Conservation (phyloP, 2,329 filamentous ascomycete species). For the Phialocephala sp. region DNA sequence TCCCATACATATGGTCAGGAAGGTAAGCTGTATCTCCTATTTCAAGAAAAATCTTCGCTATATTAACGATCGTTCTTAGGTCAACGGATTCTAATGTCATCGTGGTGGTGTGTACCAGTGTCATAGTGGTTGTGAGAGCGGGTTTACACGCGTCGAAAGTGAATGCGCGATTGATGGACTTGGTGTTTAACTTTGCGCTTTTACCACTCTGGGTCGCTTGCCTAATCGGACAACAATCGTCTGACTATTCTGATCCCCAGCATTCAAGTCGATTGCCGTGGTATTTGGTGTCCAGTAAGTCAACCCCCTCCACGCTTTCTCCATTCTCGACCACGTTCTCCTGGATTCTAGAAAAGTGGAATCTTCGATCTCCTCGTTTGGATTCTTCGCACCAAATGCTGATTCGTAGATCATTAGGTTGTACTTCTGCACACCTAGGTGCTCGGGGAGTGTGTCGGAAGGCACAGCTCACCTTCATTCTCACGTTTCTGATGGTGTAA, state of each 20-base stretch:
- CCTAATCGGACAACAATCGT: conserved; percentile 9
- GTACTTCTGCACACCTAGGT: conserved; percentile 1
- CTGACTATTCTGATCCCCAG: conserved; percentile 9
- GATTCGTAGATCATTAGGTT: background rate
- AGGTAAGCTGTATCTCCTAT: background rate
- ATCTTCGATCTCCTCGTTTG: background rate
- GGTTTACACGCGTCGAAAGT: background rate
- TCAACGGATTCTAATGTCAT: conserved; percentile 13
- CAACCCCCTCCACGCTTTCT: background rate
- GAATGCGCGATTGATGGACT: background rate
- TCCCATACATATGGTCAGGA: conserved; percentile 28
- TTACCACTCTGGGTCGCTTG: conserved; percentile 8
- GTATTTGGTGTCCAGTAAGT: conserved; percentile 17
- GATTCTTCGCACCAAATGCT: background rate
- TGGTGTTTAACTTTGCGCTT: background rate
- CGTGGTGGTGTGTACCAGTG: conserved; percentile 6
- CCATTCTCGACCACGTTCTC: background rate
- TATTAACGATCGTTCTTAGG: background rate
- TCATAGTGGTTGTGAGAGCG: background rate
- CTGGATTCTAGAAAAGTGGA: background rate
- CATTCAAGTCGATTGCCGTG: conserved; percentile 12
- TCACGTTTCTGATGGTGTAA: conserved; percentile 1
- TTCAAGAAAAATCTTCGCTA: background rate
- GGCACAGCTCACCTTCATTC: background rate
- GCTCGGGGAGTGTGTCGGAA: background rate